These are phyloP conservation scores for Paxillus involutus DNA, from an alignment of 768 basidiomycete species.

Conservation along the genomic window DNA sequence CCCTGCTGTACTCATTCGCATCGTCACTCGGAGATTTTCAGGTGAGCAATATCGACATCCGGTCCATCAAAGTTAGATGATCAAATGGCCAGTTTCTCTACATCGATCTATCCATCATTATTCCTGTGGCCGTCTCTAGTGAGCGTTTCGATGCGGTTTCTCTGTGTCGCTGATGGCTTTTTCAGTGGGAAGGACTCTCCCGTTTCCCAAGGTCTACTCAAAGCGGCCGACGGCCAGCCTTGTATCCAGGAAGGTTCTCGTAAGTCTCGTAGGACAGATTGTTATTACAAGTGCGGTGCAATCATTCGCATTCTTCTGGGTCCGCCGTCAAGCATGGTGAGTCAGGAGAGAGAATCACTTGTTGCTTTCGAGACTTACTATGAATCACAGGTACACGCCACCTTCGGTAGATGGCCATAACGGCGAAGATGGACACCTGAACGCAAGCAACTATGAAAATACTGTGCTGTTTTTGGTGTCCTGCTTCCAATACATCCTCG, in stretches of 20 bases:
- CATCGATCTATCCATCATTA: constrained; percentile 97
- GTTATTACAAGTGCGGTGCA: constrained; percentile 81
- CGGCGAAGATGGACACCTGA: constrained; percentile 65
- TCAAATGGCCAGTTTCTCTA: constrained; percentile 73
- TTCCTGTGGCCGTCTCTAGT: constrained; percentile 96
- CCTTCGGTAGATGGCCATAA: constrained; percentile 51
- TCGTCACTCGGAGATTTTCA: constrained; percentile 97
- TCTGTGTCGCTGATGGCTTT: constrained; percentile 5
- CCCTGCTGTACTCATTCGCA: constrained; percentile 92
- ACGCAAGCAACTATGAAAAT: constrained; percentile 90
- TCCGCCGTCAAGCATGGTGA: constrained; percentile 82
- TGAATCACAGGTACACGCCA: constrained; percentile 65
- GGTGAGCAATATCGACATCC: constrained; percentile 41
- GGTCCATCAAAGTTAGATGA: constrained; percentile 3
- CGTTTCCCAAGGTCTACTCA: constrained; percentile 81
- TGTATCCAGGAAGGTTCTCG: constrained; percentile 92
- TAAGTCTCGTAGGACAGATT: constrained; percentile 92
- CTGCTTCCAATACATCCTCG: constrained; percentile 97
- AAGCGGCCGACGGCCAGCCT: constrained; percentile 95
- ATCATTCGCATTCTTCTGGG: constrained; percentile 88
- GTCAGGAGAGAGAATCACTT: neutral
- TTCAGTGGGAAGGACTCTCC: constrained; percentile 92
- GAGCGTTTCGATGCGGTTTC: constrained; percentile 30
- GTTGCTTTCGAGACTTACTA: neutral
- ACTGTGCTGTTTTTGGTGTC: constrained; percentile 90